These are phyloP conservation scores for Syncephalastrum racemosum DNA, from an alignment of 371 early-diverging fungal genomes.

Conservation along the genomic window DNA sequence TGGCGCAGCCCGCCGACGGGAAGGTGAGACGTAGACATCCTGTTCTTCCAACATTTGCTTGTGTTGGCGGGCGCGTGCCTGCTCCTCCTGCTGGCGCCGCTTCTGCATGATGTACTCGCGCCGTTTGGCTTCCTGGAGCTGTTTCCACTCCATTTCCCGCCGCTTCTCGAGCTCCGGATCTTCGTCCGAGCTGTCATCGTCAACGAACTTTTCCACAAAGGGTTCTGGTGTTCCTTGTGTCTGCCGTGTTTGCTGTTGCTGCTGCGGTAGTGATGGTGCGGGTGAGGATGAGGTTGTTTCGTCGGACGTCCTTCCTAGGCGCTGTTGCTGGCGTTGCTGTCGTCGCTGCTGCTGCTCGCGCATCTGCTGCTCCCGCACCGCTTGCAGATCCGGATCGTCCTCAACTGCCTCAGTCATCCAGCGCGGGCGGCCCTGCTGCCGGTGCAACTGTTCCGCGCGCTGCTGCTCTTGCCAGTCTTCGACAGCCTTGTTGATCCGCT, in stretches of 20 bases:
- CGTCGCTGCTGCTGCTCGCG: no score
- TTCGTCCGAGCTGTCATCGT: conserved; percentile 32
- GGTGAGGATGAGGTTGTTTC: background rate
- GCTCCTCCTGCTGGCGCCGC: conserved; percentile 12
- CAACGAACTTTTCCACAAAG: conserved; percentile 29
- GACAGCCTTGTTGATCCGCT: conserved; percentile 63
- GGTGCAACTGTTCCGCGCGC: conserved; percentile 23
- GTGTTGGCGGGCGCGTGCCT: conserved; percentile 18
- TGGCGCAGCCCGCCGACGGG: conserved; percentile 42
- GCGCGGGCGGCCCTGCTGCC: conserved; percentile 32
- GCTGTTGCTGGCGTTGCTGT: no score
- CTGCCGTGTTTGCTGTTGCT: conserved; percentile 1
- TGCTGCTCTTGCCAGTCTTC: conserved; percentile 64
- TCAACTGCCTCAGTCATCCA: conserved; percentile 40
- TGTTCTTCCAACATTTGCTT: conserved; percentile 21
- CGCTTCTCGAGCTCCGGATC: conserved; percentile 24
- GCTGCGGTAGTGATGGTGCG: no score
- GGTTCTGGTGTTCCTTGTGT: background rate
- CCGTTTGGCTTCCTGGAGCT: conserved; percentile 16
- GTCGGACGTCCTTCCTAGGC: no score
- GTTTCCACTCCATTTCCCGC: conserved; percentile 16
- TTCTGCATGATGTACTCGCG: conserved; percentile 15
- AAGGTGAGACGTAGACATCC: conserved; percentile 56
- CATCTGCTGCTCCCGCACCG: background rate
- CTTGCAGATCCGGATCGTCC: conserved; percentile 20